phyloP scores from a whole-genome alignment of 2,329 filamentous ascomycete species.

The Sclerotinia spermophila region DNA sequence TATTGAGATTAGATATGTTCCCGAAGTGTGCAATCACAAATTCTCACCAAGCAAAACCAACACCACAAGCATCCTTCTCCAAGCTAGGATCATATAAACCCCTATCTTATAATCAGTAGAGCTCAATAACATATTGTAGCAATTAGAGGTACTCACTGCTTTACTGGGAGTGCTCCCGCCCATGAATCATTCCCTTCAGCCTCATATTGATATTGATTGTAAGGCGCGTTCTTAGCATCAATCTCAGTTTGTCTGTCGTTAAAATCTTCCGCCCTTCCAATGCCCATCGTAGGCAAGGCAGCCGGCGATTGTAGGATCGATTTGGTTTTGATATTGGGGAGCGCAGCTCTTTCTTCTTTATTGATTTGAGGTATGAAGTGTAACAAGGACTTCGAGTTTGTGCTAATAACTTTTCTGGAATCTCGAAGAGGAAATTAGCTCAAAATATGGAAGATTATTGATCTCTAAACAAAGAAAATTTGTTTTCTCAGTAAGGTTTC shows the following conservation, averaged over 20 bases:
- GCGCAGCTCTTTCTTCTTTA: slow-evolving; percentile 15
- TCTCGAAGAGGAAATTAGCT: slow-evolving; percentile 12
- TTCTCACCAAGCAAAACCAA: slow-evolving; percentile 93
- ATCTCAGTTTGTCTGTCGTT: slow-evolving; percentile 63
- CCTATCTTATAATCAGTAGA: slow-evolving; percentile 35
- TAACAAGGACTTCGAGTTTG: background rate
- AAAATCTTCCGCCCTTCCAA: slow-evolving; percentile 64
- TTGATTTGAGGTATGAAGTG: background rate
- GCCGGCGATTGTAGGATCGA: slow-evolving; percentile 22
- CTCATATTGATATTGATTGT: slow-evolving; percentile 79
- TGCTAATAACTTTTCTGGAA: slow-evolving; percentile 8
- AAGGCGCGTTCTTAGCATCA: slow-evolving; percentile 57
- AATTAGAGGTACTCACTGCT: slow-evolving; percentile 59
- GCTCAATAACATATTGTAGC: background rate
- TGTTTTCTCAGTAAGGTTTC: background rate
- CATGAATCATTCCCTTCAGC: slow-evolving; percentile 80
- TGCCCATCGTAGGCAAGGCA: slow-evolving; percentile 55
- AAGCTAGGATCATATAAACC: slow-evolving; percentile 94
- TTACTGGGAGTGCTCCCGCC: slow-evolving; percentile 92
- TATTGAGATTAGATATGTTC: slow-evolving; percentile 27
- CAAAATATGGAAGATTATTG: background rate
- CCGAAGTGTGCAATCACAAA: background rate
- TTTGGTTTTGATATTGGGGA: slow-evolving; percentile 26
- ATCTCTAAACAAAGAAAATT: slow-evolving; percentile 12
- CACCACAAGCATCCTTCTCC: slow-evolving; percentile 99